Percentiles rank a stretch among this genome's conserved stretches.
phyloP scores from a whole-genome alignment of 495 filamentous ascomycete species.

The Penicillium cinerascens region DNA sequence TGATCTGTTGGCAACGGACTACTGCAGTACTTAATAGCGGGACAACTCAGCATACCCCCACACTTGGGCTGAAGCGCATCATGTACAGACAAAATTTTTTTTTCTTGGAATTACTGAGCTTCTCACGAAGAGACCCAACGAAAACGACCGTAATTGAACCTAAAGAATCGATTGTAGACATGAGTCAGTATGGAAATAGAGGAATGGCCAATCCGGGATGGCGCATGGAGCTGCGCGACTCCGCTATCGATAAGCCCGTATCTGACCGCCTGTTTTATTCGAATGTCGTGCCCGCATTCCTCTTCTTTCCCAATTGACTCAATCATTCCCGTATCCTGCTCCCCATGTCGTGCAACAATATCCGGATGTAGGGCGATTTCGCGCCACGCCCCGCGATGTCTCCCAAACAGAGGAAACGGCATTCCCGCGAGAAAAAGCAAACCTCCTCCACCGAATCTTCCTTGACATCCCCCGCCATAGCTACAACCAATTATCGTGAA shows the following conservation, averaged over 20 bases:
- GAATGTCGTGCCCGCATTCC: slow-evolving; percentile 7
- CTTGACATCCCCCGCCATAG: slow-evolving; percentile 25
- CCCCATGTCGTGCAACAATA: slow-evolving; percentile 17
- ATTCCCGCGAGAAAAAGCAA: slow-evolving; percentile 32
- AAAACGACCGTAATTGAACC: not conserved
- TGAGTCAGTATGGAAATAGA: not conserved
- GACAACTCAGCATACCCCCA: slow-evolving; percentile 8
- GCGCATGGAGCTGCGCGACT: no score
- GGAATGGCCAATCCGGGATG: no score
- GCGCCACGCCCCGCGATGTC: slow-evolving; percentile 47
- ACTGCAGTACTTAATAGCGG: slow-evolving; percentile 1
- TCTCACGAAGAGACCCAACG: not conserved
- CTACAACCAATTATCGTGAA: slow-evolving; percentile 69
- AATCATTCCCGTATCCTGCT: not conserved
- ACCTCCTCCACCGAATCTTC: slow-evolving; percentile 26
- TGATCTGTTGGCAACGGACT: slow-evolving; percentile 5
- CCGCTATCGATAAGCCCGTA: slow-evolving; percentile 21
- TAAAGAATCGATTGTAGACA: not conserved
- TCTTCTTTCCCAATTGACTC: slow-evolving; percentile 1
- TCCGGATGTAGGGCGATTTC: slow-evolving; percentile 32
- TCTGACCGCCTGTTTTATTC: slow-evolving; percentile 27
- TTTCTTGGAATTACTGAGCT: not conserved
- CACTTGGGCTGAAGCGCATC: slow-evolving; percentile 9
- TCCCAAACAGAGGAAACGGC: slow-evolving; percentile 47
- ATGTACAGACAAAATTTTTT: not conserved